These are phyloP conservation scores for Malania oleifera DNA, from an alignment of 164 flowering plant genomes.

Conservation along the genomic window DNA sequence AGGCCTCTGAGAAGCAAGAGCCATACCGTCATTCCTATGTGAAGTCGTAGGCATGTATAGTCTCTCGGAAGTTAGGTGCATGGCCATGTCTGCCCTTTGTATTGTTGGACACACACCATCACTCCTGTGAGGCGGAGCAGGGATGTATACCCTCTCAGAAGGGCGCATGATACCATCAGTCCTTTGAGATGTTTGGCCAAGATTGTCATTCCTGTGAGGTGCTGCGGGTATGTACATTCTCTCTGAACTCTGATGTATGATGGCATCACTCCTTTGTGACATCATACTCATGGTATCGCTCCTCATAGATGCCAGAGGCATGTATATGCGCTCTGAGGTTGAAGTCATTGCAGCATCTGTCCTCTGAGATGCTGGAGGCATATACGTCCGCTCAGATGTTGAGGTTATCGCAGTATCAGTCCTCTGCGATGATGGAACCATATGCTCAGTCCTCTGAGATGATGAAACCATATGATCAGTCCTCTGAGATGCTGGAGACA, in stretches of 20 bases:
- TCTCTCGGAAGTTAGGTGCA: conserved; percentile 12
- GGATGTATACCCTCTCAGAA: conserved; percentile 18
- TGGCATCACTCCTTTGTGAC: conserved; percentile 2
- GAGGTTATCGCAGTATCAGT: conserved; percentile 8
- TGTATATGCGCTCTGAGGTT: background rate
- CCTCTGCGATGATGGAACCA: conserved; percentile 5
- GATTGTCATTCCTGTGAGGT: conserved; percentile 14
- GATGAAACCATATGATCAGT: background rate
- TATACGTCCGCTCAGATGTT: conserved; percentile 9
- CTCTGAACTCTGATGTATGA: conserved; percentile 12
- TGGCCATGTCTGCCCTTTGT: conserved; percentile 5
- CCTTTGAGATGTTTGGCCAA: conserved; percentile 16
- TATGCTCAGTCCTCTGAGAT: background rate
- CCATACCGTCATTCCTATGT: conserved; percentile 9
- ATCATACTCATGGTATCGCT: conserved; percentile 4
- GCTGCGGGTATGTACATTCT: conserved; percentile 14
- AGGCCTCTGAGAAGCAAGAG: conserved; percentile 14
- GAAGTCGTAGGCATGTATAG: conserved; percentile 8
- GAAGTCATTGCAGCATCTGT: background rate
- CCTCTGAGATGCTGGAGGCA: conserved; percentile 7
- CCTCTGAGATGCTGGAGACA: conserved; percentile 13
- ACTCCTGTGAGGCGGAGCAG: conserved; percentile 10
- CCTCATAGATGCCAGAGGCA: background rate
- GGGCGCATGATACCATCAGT: conserved; percentile 13
- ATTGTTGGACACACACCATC: conserved; percentile 12